Conservation (phyloP, 2,329 filamentous ascomycete genomes). For the Trichoderma pleuroti region DNA sequence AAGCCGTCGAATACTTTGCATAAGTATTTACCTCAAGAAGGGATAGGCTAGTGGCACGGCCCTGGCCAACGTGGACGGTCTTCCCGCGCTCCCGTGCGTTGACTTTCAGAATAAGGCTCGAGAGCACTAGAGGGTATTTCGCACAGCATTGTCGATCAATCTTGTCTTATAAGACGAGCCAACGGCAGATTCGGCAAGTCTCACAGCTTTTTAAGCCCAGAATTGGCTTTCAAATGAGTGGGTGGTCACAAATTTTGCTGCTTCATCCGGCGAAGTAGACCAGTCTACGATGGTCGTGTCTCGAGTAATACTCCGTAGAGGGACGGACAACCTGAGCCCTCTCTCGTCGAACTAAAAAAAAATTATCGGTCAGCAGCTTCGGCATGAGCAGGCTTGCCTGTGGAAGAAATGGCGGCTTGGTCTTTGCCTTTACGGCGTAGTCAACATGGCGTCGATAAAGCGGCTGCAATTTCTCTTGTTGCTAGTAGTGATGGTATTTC, state of each 20-base stretch:
- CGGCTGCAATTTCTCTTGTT: not conserved
- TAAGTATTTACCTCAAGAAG: slow-evolving; percentile 5
- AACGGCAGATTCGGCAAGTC: not conserved
- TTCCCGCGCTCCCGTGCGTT: slow-evolving; percentile 20
- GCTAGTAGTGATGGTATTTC: not conserved
- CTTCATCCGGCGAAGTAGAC: not conserved
- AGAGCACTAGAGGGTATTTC: not conserved
- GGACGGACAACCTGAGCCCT: not conserved
- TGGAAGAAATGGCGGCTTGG: not conserved
- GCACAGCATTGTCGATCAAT: not conserved
- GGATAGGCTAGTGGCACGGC: not conserved
- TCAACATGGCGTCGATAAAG: not conserved
- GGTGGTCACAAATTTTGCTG: not conserved
- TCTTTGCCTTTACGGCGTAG: not conserved
- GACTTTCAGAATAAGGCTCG: slow-evolving; percentile 1
- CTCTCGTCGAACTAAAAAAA: not conserved
- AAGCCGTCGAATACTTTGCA: not conserved
- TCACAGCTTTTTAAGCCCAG: not conserved
- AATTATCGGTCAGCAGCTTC: not conserved
- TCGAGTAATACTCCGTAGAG: too few relatives aligned
- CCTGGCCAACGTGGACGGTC: slow-evolving; percentile 18
- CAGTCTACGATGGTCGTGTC: slow-evolving; percentile 19
- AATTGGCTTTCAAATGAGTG: not conserved
- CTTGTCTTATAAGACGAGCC: not conserved
- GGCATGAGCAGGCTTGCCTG: not conserved